phyloP scores from a whole-genome alignment of 352 stramenopile genomes.

The Thraustotheca clavata region DNA sequence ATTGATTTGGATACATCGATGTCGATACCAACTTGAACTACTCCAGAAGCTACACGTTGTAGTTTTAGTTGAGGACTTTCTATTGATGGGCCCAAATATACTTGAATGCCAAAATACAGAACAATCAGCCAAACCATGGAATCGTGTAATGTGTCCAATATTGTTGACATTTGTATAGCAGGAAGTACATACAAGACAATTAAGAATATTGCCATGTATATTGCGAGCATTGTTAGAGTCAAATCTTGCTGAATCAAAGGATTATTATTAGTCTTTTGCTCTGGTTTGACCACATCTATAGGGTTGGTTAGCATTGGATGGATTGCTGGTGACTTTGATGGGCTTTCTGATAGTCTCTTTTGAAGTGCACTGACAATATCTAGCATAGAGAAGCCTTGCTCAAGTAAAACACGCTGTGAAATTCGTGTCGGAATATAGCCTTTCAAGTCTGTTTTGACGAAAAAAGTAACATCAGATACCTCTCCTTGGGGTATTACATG shows the following conservation, averaged over 20 bases:
- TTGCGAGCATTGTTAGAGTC: background rate
- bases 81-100: constrained; percentile 45
- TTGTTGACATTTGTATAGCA: constrained; percentile 35
- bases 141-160: constrained; percentile 40
- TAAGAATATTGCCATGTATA: background rate
- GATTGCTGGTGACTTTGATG: background rate
- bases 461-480: constrained; percentile 37
- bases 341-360: background rate
- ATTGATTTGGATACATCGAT: constrained; percentile 56
- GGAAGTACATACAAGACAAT: constrained; percentile 15
- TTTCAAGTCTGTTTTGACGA: constrained; percentile 67
- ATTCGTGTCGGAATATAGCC: constrained; percentile 57
- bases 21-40: constrained; percentile 62
- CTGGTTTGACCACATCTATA: too few relatives aligned
- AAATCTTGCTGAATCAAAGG: background rate
- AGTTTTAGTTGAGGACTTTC: constrained; percentile 57
- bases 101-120: constrained; percentile 41
- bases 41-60: constrained; percentile 41
- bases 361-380: background rate
- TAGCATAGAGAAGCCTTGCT: constrained; percentile 26
- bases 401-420: constrained; percentile 44
- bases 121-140: constrained; percentile 34
- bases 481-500: constrained; percentile 58
- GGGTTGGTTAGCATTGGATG: background rate
- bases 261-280: too few relatives aligned